Percentiles rank a stretch among this genome's conserved stretches.
Evolutionary conservation across 169 alveolate species (phyloP).

Genomic region (Theileria equi): DNA sequence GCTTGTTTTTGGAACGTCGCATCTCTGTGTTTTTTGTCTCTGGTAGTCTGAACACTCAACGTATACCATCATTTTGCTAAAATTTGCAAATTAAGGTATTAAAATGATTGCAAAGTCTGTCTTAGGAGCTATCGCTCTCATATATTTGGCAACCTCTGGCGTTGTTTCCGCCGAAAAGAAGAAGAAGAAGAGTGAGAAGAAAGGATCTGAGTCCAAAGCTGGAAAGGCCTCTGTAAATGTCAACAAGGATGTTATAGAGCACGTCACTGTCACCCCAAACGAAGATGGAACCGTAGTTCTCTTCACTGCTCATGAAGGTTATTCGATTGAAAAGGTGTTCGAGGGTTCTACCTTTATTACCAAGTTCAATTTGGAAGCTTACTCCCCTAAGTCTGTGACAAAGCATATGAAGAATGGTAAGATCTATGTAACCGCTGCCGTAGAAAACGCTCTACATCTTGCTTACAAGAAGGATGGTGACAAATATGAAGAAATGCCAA

Average conservation of each 20-base stretch:
- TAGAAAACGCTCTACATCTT: not conserved
- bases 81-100: not conserved
- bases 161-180: slow-evolving; percentile 1
- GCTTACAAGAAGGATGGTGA: slow-evolving; percentile 5
- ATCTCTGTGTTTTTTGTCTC: not conserved
- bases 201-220: no score
- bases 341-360: not conserved
- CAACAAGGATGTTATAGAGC: not conserved
- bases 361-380: not conserved
- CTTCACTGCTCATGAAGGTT: not conserved
- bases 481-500: not conserved
- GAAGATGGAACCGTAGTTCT: not conserved
- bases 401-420: not conserved
- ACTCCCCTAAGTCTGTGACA: not conserved
- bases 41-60: not conserved
- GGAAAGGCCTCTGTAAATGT: no score
- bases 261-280: not conserved
- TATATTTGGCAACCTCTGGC: not conserved
- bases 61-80: not conserved
- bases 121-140: not conserved
- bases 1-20: not conserved
- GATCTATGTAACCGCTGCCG: not conserved
- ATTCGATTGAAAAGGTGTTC: not conserved
- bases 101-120: not conserved
- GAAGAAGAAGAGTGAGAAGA: not conserved